Conservation (phyloP, 805 yeast genomes). For the Cyberlindnera petersonii region DNA sequence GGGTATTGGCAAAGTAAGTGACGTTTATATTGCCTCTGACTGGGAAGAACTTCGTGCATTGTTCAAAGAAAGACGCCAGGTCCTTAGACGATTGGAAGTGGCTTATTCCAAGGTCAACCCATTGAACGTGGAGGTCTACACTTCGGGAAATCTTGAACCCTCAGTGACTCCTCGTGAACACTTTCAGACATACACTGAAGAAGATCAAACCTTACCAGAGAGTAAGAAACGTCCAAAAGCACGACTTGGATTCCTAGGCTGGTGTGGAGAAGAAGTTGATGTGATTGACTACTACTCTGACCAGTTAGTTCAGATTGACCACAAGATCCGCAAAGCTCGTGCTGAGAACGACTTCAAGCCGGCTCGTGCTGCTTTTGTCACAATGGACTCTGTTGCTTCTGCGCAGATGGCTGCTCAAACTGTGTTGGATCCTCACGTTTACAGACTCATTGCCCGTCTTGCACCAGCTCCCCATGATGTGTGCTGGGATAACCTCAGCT, state of each 20-base stretch:
- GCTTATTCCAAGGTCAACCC: constrained; percentile 30
- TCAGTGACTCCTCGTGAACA: constrained; percentile 22
- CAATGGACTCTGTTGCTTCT: constrained; percentile 91
- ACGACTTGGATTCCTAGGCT: constrained; percentile 54
- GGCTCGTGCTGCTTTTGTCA: constrained; percentile 86
- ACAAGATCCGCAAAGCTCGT: constrained; percentile 42
- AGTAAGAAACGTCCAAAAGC: constrained; percentile 24
- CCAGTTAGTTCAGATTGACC: constrained; percentile 64
- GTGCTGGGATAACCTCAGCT: constrained; percentile 83
- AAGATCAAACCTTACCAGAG: constrained; percentile 2
- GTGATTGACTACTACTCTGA: constrained; percentile 73
- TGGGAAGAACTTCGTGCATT: constrained; percentile 71
- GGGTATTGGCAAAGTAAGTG: constrained; percentile 76
- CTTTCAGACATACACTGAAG: constrained; percentile 2
- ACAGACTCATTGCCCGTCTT: constrained; percentile 71
- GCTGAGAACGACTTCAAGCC: constrained; percentile 58
- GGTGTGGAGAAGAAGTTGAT: constrained; percentile 70
- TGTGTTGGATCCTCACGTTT: constrained; percentile 83
- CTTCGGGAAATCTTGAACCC: constrained; percentile 26
- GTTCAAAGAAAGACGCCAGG: constrained; percentile 50
- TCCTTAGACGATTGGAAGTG: constrained; percentile 60
- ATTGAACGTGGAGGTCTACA: constrained; percentile 23
- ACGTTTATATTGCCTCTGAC: constrained; percentile 76
- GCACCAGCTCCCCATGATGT: constrained; percentile 98
- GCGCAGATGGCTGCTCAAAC: constrained; percentile 98